Conservation (phyloP, 148 eudicot genomes). For the Vaccinium vitisidaea region DNA sequence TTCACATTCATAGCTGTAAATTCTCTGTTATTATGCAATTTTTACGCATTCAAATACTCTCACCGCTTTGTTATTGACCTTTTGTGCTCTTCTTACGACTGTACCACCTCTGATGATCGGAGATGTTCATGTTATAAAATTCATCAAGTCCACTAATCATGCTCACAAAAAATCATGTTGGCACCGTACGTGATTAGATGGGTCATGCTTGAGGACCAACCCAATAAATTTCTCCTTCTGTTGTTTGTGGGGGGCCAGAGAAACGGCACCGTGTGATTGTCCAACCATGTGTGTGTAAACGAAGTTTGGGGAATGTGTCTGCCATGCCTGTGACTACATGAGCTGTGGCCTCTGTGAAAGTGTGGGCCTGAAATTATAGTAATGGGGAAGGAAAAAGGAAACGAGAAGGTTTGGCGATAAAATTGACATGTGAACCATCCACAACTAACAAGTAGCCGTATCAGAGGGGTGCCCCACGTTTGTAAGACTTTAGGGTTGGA, state of each 20-base stretch:
- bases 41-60: background rate
- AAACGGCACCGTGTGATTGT: background rate
- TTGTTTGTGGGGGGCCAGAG: background rate
- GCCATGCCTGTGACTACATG: background rate
- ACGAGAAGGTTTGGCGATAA: conserved; percentile 3
- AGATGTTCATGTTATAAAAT: background rate
- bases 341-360: background rate
- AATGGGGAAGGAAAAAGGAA: background rate
- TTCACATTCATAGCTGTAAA: background rate
- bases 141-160: background rate
- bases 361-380: background rate
- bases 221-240: background rate
- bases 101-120: background rate
- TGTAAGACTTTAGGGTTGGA: background rate
- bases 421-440: background rate
- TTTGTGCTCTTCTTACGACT: background rate
- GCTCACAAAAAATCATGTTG: background rate
- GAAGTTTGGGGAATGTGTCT: conserved; percentile 2
- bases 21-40: background rate
- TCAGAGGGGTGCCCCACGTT: background rate
- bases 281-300: conserved; percentile 1
- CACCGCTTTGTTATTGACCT: background rate
- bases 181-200: background rate
- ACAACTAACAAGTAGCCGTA: background rate
- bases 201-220: background rate